Evolutionary conservation across 2,329 filamentous ascomycete species (phyloP).

Genomic region (Pseudonectria foliicola): DNA sequence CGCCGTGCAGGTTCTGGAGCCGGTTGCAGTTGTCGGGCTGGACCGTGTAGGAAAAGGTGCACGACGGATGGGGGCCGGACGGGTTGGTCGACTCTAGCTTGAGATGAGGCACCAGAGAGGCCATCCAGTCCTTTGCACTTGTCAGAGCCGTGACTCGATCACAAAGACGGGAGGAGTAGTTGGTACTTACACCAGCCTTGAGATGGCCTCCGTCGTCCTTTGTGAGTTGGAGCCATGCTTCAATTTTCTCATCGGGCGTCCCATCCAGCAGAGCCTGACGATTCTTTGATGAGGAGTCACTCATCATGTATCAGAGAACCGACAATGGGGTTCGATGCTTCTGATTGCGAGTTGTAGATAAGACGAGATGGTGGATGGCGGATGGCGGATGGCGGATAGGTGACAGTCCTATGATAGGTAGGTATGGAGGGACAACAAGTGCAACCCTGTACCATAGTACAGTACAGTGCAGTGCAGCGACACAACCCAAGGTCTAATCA

Average conservation of each 20-base stretch:
- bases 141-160: no score
- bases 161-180: neutral
- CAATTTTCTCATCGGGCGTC: conserved; percentile 24
- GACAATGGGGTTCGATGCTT: no score
- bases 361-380: neutral
- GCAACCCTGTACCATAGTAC: no score
- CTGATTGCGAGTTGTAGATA: no score
- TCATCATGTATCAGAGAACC: conserved; percentile 3
- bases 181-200: conserved; percentile 24
- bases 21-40: conserved; percentile 46
- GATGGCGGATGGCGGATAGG: no score
- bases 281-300: conserved; percentile 1
- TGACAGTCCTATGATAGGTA: no score
- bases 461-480: no score
- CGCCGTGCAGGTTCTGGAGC: conserved; percentile 51
- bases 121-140: conserved; percentile 38
- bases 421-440: no score
- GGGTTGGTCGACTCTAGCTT: conserved; percentile 28
- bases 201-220: conserved; percentile 20
- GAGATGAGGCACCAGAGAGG: conserved; percentile 34
- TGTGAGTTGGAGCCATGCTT: conserved; percentile 24
- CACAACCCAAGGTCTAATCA: no score
- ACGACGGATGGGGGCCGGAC: conserved; percentile 30
- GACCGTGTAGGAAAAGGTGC: conserved; percentile 42
- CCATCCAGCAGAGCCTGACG: conserved; percentile 22